Conservation (phyloP, 1,139 yeast genomes). For the Sugiyamaella grinbergsii region DNA sequence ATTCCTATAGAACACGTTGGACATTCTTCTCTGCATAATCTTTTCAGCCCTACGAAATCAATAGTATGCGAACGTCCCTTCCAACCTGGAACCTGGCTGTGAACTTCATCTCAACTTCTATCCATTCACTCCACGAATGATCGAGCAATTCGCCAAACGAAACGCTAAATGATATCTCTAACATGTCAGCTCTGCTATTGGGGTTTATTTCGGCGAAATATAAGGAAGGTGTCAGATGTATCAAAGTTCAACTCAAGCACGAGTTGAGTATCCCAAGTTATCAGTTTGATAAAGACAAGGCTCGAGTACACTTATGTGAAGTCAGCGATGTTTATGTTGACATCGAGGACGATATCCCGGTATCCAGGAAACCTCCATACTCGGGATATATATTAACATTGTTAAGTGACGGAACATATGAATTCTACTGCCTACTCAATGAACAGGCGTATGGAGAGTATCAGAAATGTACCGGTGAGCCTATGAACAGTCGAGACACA, state of each 20-base stretch:
- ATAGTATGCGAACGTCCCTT: neutral
- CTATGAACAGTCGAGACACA: constrained; percentile 5
- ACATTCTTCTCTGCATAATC: no score
- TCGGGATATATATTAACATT: constrained; percentile 17
- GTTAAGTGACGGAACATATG: constrained; percentile 11
- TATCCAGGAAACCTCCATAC: constrained; percentile 1
- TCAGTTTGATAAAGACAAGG: neutral
- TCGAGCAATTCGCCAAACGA: neutral
- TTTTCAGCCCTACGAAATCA: neutral
- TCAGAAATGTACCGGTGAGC: constrained; percentile 13
- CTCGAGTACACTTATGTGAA: neutral
- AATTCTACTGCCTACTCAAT: constrained; percentile 17
- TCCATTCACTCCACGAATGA: neutral
- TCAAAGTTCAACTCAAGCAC: neutral
- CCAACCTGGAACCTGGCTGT: no score
- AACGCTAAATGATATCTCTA: no score
- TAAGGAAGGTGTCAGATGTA: neutral
- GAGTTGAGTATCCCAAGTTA: neutral
- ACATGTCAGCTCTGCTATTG: neutral
- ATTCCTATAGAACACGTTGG: neutral
- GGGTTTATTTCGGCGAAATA: neutral
- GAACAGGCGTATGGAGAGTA: constrained; percentile 15
- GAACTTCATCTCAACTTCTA: no score
- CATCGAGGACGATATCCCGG: neutral
- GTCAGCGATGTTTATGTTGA: constrained; percentile 5